Percentiles rank a stretch among this genome's conserved stretches.
These are phyloP conservation scores for Funneliformis geosporum DNA, from an alignment of 192 early-diverging fungal species.

Conservation along the genomic window DNA sequence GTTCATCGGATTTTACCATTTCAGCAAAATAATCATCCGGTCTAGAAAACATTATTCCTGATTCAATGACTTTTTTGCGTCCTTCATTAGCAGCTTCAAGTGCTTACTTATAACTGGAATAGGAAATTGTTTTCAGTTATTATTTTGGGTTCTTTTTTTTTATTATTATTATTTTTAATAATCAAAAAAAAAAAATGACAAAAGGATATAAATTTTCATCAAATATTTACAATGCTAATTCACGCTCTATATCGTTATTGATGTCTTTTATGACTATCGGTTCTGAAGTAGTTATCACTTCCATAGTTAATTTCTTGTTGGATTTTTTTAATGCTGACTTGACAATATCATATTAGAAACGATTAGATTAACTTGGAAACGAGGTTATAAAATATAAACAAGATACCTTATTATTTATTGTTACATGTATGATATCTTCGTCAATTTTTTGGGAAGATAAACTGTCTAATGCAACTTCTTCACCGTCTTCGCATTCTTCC, in stretches of 20 bases:
- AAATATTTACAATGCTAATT: conserved; percentile 70
- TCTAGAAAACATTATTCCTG: conserved; percentile 74
- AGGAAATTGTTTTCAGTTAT: not conserved
- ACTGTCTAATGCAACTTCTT: no score
- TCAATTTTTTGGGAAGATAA: not conserved
- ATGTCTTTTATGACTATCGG: conserved; percentile 61
- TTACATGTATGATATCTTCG: not conserved
- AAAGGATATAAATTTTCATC: not conserved
- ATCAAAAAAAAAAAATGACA: not conserved
- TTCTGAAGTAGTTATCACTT: conserved; percentile 56
- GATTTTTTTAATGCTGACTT: conserved; percentile 63
- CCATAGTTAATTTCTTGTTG: conserved; percentile 67
- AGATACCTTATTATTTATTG: not conserved
- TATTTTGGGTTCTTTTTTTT: no score
- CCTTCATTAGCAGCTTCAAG: conserved; percentile 73
- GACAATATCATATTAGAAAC: not conserved
- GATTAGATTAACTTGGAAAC: not conserved
- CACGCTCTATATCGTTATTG: conserved; percentile 89
- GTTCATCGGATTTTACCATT: conserved; percentile 96
- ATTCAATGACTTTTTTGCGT: conserved; percentile 59
- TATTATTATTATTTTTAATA: no score
- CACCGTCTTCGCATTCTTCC: no score
- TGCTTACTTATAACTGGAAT: conserved; percentile 78
- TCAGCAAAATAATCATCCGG: conserved; percentile 98
- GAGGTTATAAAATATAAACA: no score